Percentiles rank a stretch among this genome's conserved stretches.
Conservation (phyloP, 176 grass and related monocot species). For the Aegilops sharonensis region DNA sequence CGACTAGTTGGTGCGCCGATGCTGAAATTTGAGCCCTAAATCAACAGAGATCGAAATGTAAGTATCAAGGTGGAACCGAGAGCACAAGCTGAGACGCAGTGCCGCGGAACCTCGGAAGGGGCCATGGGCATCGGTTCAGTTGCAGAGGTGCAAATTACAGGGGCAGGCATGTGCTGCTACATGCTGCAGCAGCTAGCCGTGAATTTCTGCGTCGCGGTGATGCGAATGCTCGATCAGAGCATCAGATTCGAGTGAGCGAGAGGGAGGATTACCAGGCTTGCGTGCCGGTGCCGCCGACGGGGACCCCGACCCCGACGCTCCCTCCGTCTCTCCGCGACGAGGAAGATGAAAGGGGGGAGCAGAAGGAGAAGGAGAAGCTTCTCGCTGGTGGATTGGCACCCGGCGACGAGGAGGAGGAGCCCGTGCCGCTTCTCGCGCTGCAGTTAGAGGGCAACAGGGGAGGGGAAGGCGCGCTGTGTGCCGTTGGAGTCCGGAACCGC, state of each 20-base stretch:
- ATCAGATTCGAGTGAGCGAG: not conserved
- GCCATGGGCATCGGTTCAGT: not conserved
- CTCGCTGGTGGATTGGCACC: not conserved
- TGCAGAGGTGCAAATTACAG: not conserved
- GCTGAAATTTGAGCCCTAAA: not conserved
- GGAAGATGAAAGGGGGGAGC: not conserved
- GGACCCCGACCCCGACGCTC: not conserved
- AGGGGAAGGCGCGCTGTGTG: not conserved
- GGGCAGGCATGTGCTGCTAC: not conserved
- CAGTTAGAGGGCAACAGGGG: not conserved
- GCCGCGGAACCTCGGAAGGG: not conserved
- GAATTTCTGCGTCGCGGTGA: not conserved
- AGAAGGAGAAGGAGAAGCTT: not conserved
- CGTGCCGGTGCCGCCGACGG: not conserved
- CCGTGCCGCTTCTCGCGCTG: conserved; percentile 3
- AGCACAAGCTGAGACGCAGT: not conserved
- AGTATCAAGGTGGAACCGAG: not conserved
- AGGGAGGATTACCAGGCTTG: conserved; percentile 10
- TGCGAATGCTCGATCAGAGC: not conserved
- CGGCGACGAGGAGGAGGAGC: not conserved
- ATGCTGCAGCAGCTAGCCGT: not conserved
- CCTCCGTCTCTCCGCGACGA: not conserved
- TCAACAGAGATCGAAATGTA: not conserved
- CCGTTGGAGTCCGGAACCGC: not conserved
- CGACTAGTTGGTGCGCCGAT: not conserved